A percentile compares a stretch with the other conserved stretches of the same genome.
phyloP scores from a whole-genome alignment of 140 eudicot species.

The Cichorium intybus region DNA sequence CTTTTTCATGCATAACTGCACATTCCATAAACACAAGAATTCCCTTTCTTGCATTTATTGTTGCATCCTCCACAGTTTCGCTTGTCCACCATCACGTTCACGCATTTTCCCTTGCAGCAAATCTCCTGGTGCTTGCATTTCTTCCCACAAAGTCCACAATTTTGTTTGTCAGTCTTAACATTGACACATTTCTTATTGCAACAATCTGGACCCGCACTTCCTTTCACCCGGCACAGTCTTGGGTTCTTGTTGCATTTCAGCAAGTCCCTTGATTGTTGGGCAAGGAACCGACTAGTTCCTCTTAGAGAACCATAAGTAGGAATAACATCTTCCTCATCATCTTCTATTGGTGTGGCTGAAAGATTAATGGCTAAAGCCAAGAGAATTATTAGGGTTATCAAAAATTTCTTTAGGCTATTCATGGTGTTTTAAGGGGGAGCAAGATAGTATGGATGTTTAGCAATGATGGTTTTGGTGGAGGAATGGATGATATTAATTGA shows the following conservation, averaged over 20 bases:
- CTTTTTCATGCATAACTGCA: slow-evolving; percentile 48
- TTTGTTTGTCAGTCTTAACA: slow-evolving; percentile 37
- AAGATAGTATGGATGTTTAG: neutral
- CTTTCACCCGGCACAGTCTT: slow-evolving; percentile 50
- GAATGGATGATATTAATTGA: slow-evolving; percentile 2
- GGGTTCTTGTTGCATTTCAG: slow-evolving; percentile 59
- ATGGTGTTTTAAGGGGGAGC: slow-evolving; percentile 11
- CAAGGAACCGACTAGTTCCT: slow-evolving; percentile 42
- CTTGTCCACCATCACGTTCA: slow-evolving; percentile 35
- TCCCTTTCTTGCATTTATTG: slow-evolving; percentile 47
- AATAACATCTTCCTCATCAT: slow-evolving; percentile 19
- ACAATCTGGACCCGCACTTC: slow-evolving; percentile 60
- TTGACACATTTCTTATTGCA: slow-evolving; percentile 69
- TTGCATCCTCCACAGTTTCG: slow-evolving; percentile 59
- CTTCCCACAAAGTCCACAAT: slow-evolving; percentile 58
- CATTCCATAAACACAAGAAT: slow-evolving; percentile 33
- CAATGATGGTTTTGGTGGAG: slow-evolving; percentile 2
- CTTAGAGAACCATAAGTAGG: slow-evolving; percentile 32
- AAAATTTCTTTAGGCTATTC: slow-evolving; percentile 24
- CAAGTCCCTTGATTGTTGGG: slow-evolving; percentile 24
- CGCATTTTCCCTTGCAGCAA: slow-evolving; percentile 64
- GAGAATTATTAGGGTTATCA: slow-evolving; percentile 20
- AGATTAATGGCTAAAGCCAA: slow-evolving; percentile 22
- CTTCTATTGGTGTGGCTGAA: slow-evolving; percentile 24
- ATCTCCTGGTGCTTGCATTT: slow-evolving; percentile 53